Percentiles rank a stretch among this genome's conserved stretches.
phyloP scores from a whole-genome alignment of 371 early-diverging fungal species.

The Mortierella sp. region DNA sequence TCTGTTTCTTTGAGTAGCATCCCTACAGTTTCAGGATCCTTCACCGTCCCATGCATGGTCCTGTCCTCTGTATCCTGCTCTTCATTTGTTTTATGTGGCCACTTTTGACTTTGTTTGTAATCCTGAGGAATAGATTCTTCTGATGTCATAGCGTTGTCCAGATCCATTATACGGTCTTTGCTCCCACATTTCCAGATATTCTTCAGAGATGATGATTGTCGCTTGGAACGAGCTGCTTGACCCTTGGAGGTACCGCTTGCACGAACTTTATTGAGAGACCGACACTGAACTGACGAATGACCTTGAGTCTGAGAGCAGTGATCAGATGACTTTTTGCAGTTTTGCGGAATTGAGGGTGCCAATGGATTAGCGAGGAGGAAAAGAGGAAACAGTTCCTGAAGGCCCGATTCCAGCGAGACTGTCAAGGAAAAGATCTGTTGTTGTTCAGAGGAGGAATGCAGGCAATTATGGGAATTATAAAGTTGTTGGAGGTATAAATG shows the following conservation, averaged over 20 bases:
- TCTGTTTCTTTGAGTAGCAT: not conserved
- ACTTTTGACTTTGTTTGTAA: not conserved
- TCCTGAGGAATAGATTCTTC: not conserved
- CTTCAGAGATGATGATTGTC: not conserved
- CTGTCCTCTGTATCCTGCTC: not conserved
- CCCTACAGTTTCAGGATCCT: not conserved
- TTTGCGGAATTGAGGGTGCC: not conserved
- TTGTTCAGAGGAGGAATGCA: slow-evolving; percentile 5
- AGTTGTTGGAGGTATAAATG: not conserved
- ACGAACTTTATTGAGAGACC: not conserved
- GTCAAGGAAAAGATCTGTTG: slow-evolving; percentile 23
- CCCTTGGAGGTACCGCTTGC: not conserved
- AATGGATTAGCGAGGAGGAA: slow-evolving; percentile 21
- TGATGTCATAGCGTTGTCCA: not conserved
- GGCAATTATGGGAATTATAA: slow-evolving; percentile 2
- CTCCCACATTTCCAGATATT: not conserved
- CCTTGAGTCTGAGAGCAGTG: not conserved
- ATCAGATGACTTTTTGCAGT: not conserved
- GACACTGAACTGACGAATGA: not conserved
- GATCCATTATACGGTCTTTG: not conserved
- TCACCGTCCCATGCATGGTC: not conserved
- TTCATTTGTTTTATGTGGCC: not conserved
- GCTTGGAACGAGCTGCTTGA: not conserved
- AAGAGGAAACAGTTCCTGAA: slow-evolving; percentile 17
- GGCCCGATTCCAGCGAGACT: slow-evolving; percentile 26